Evolutionary conservation across 108 stramenopile species (phyloP).

Genomic region (Cylindrotheca closterium): DNA sequence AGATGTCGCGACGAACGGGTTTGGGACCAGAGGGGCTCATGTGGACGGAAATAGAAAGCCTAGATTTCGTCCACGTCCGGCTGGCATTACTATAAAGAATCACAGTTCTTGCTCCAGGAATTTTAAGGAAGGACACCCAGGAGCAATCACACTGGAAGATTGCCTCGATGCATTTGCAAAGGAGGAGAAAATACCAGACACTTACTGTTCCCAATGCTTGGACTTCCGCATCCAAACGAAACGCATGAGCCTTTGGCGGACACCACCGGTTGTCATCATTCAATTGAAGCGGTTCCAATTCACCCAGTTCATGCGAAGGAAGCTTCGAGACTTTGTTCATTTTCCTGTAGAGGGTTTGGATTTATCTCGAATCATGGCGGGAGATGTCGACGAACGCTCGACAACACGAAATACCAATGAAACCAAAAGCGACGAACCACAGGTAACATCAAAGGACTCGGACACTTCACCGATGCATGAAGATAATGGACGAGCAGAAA

Average conservation of each 20-base stretch:
- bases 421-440: background rate
- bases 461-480: slow-evolving; percentile 14
- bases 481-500: slow-evolving; percentile 48
- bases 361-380: slow-evolving; percentile 77
- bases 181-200: slow-evolving; percentile 87
- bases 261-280: slow-evolving; percentile 93
- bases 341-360: slow-evolving; percentile 92
- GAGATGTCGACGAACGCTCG: slow-evolving; percentile 21
- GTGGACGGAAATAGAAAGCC: slow-evolving; percentile 4
- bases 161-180: slow-evolving; percentile 86
- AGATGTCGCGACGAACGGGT: slow-evolving; percentile 72
- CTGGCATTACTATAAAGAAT: slow-evolving; percentile 53
- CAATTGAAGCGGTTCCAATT: slow-evolving; percentile 97
- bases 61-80: slow-evolving; percentile 28
- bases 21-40: slow-evolving; percentile 56
- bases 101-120: slow-evolving; percentile 61
- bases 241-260: slow-evolving; percentile 87
- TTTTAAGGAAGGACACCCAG: slow-evolving; percentile 52
- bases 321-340: slow-evolving; percentile 89
- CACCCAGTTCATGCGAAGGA: slow-evolving; percentile 85
- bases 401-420: slow-evolving; percentile 3
- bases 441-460: slow-evolving; percentile 3
- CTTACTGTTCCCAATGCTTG: slow-evolving; percentile 90
- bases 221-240: slow-evolving; percentile 88
- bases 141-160: slow-evolving; percentile 78